Percentiles rank a stretch among this genome's conserved stretches.
Conservation (phyloP, 345 rosid genomes). For the Gossypium herbaceum region DNA sequence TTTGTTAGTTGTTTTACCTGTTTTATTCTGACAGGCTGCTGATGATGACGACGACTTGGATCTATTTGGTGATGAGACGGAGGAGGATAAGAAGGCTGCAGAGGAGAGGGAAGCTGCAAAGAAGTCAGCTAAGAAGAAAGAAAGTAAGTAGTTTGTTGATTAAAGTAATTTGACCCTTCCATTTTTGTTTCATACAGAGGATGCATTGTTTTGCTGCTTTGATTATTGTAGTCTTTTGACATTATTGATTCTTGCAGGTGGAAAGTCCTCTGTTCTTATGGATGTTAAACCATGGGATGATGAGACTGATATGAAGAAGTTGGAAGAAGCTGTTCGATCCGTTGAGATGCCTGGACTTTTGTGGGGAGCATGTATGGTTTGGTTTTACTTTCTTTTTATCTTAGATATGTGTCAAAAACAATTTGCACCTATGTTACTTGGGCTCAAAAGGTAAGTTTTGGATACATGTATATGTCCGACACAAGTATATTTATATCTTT, state of each 20-base stretch:
- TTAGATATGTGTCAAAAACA: background rate
- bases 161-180: background rate
- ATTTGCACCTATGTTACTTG: background rate
- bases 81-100: conserved; percentile 90
- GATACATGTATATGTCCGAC: background rate
- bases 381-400: background rate
- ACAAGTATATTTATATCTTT: background rate
- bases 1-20: background rate
- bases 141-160: conserved; percentile 39
- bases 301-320: conserved; percentile 96
- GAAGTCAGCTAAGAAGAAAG: conserved; percentile 70
- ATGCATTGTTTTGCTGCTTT: background rate
- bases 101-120: conserved; percentile 86
- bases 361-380: conserved; percentile 89
- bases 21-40: conserved; percentile 34
- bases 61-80: conserved; percentile 95
- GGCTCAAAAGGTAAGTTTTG: background rate
- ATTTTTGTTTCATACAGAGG: background rate
- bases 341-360: conserved; percentile 81
- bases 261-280: conserved; percentile 86
- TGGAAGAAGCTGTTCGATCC: conserved; percentile 66
- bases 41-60: conserved; percentile 80
- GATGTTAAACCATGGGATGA: conserved; percentile 98
- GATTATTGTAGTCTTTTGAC: background rate
- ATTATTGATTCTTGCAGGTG: conserved; percentile 42